Base-by-base conservation (phyloP, 768 basidiomycete genomes). In the Cyclocybe cylindracea region DNA sequence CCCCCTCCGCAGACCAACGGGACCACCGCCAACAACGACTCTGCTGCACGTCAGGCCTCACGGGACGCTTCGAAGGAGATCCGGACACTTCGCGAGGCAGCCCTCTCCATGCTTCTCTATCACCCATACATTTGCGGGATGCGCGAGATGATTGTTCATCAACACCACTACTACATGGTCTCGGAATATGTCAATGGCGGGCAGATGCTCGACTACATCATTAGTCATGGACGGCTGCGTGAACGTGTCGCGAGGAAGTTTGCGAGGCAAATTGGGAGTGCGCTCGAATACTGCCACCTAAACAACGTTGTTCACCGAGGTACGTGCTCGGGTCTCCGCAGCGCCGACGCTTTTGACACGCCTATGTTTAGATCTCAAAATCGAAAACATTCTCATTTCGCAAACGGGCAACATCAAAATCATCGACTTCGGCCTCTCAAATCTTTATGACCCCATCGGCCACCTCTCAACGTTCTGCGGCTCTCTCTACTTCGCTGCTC, bases 121-220 rank as follows among this genome's bases (percentile, higher is more conserved):
- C 97, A 99, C 66, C 97, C 97, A 2, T 98, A 98, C 70, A 92
- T 99, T 66, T 98, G 96, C 67, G 97, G 97, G 50, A 99, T 98
- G 96, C 89, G 93, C 60, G 94, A 96, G 75, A 94, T 99, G 89
- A 93, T 98, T 66, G 78, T 94, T 19, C 96, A 98, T 73, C 91
- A 92, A 54, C 88, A 99, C 63, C 95, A 99, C 71, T 98, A 98
- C 74, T 99, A 98, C 78, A 98, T 99, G 94, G 92, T 98, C 8
- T 94, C 91, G 68, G 97, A 99, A 70, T 98, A 97, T 69, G 92
- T 98, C 71, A 96, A 94, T 61, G 97, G 97, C 32, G 97, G 97
- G 0, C 97, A 99, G 78, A 94, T 99, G 93, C 84, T 99, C 59
- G 97, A 99, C 80, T 99, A 96, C 69, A 98, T 99, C 74, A 99